Percentiles rank a stretch among this genome's conserved stretches.
phyloP scores from a whole-genome alignment of 352 stramenopile species.

The Elongisporangium undulatum region DNA sequence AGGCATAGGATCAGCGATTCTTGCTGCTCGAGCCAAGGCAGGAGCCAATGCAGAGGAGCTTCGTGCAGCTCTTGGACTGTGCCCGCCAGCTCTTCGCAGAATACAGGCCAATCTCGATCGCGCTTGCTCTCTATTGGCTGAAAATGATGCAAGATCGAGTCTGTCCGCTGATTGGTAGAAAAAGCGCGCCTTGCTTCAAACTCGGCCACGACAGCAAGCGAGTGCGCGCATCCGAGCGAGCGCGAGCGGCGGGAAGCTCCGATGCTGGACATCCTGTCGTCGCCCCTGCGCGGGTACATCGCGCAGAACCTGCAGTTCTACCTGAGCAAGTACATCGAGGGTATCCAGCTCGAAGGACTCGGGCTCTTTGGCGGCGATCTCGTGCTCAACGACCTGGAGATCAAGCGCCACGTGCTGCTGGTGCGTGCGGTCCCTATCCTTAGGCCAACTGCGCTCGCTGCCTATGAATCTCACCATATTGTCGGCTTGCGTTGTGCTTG shows the following conservation, averaged over 20 bases:
- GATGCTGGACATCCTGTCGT: constrained; percentile 86
- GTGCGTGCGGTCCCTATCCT: constrained; percentile 6
- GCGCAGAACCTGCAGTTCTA: constrained; percentile 87
- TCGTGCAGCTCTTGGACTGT: too few relatives aligned
- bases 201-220: background rate
- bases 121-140: background rate
- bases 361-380: constrained; percentile 83
- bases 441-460: background rate
- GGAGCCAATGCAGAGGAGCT: too few relatives aligned
- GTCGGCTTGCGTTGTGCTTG: background rate
- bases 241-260: background rate
- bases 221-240: too few relatives aligned
- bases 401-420: constrained; percentile 83
- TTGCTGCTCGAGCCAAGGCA: too few relatives aligned
- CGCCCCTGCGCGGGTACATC: constrained; percentile 80
- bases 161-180: background rate
- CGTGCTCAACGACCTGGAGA: constrained; percentile 86
- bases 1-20: too few relatives aligned
- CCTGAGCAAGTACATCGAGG: constrained; percentile 88
- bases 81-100: too few relatives aligned
- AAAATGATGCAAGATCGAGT: background rate
- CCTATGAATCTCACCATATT: background rate
- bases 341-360: constrained; percentile 82
- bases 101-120: background rate
- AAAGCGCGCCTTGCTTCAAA: background rate